A percentile compares a stretch with the other conserved stretches of the same genome.
These are phyloP conservation scores for Rhodotorula sphaerocarpa DNA, from an alignment of 768 basidiomycete species.

Conservation along the genomic window DNA sequence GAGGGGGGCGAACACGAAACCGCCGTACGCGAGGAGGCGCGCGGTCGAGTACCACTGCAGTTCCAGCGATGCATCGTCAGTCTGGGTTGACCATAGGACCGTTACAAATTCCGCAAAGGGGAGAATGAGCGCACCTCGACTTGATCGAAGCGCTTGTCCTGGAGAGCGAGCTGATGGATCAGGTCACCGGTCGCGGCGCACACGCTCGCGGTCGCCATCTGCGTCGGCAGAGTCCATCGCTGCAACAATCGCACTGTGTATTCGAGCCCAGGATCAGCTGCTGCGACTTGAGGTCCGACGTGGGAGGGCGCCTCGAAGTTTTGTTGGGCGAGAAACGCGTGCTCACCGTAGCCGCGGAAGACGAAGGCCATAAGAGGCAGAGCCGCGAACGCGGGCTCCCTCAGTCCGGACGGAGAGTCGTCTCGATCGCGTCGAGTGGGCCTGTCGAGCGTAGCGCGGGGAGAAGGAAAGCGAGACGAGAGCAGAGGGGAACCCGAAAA, in stretches of 20 bases:
- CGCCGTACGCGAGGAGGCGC: conserved; percentile 28
- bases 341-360: conserved; percentile 16
- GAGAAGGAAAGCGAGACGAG: not conserved
- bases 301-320: not conserved
- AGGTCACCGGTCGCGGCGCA: conserved; percentile 14
- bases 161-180: conserved; percentile 20
- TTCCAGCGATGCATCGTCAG: not conserved
- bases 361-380: conserved; percentile 19
- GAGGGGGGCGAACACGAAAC: conserved; percentile 24
- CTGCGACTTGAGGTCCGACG: not conserved
- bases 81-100: too few relatives aligned
- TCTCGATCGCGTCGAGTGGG: not conserved
- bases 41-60: conserved; percentile 24
- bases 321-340: too few relatives aligned
- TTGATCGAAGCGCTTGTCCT: conserved; percentile 8
- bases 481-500: not conserved
- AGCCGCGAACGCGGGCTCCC: not conserved
- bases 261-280: not conserved
- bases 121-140: conserved; percentile 22
- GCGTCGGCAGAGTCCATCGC: conserved; percentile 34
- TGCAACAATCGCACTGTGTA: conserved; percentile 19
- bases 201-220: conserved; percentile 34
- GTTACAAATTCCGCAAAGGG: not conserved
- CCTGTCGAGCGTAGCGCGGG: not conserved
- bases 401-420: not conserved